These are phyloP conservation scores for Saccharomycopsis phalli DNA, from an alignment of 1,139 yeast genomes.

Conservation along the genomic window DNA sequence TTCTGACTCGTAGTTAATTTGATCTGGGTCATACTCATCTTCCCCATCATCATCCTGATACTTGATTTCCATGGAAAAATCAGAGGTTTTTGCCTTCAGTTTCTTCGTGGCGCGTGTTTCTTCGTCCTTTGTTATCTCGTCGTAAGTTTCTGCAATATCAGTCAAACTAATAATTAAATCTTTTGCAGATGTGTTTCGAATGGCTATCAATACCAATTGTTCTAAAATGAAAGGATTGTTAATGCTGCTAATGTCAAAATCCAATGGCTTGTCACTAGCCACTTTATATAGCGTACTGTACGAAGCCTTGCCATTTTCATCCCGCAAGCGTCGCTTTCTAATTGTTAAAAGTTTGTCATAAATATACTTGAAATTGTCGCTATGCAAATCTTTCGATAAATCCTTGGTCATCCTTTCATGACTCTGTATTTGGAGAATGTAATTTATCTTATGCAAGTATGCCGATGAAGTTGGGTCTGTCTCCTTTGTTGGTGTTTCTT, in stretches of 20 bases:
- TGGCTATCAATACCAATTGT: conserved; percentile 7
- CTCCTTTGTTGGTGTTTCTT: conserved; percentile 1
- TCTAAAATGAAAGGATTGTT: conserved; percentile 4
- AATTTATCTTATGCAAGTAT: conserved; percentile 15
- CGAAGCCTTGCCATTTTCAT: not conserved
- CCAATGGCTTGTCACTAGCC: conserved; percentile 1
- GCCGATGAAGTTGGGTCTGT: conserved; percentile 10
- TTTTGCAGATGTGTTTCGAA: conserved; percentile 5
- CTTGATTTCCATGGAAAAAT: not conserved
- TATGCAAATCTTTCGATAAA: conserved; percentile 10
- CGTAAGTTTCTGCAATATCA: not conserved
- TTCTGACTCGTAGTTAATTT: conserved; percentile 3
- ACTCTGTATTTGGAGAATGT: conserved; percentile 11
- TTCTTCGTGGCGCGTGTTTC: not conserved
- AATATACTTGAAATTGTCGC: conserved; percentile 6
- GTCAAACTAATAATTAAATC: conserved; percentile 1
- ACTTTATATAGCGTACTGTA: conserved; percentile 1
- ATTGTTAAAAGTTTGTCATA: not conserved
- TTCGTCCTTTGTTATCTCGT: not conserved
- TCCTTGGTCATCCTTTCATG: conserved; percentile 14
- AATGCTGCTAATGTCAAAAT: conserved; percentile 6
- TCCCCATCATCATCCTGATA: conserved; percentile 3
- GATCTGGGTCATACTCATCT: conserved; percentile 10
- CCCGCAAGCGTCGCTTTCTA: not conserved
- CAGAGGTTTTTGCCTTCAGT: not conserved